Percentiles rank a stretch among this genome's conserved stretches.
Conservation (phyloP, 2,329 filamentous ascomycete species). For the Claviceps maximensis region DNA sequence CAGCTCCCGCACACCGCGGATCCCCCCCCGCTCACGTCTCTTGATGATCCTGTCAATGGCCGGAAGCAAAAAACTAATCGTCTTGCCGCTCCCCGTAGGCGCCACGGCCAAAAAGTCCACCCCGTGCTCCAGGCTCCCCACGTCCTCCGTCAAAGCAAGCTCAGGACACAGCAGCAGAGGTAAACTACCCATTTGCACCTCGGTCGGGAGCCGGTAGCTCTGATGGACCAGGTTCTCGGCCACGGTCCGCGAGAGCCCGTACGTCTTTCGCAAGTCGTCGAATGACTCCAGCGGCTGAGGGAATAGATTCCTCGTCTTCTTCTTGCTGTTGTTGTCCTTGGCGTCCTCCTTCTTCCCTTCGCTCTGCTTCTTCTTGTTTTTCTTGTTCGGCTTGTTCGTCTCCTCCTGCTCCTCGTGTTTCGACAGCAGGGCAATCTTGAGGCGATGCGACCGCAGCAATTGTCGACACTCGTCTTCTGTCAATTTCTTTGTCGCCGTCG, state of each 20-base stretch:
- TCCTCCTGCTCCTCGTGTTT: constrained; percentile 29
- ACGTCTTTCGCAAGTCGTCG: constrained; percentile 53
- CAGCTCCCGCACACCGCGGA: constrained; percentile 31
- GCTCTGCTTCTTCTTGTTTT: constrained; percentile 35
- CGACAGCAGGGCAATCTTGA: constrained; percentile 71
- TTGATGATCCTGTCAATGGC: constrained; percentile 64
- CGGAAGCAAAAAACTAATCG: constrained; percentile 81
- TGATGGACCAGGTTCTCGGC: constrained; percentile 71
- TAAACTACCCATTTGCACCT: constrained; percentile 80
- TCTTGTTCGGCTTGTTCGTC: constrained; percentile 41
- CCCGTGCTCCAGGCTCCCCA: constrained; percentile 20
- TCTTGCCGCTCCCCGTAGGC: constrained; percentile 94
- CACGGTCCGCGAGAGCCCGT: constrained; percentile 60
- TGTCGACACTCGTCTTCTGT: constrained; percentile 60
- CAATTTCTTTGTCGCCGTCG: constrained; percentile 25
- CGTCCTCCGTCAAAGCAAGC: constrained; percentile 30
- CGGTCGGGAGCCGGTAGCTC: constrained; percentile 77
- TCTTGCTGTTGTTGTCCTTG: constrained; percentile 36
- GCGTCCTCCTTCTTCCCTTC: constrained; percentile 25
- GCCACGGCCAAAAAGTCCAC: constrained; percentile 79
- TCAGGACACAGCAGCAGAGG: constrained; percentile 58
- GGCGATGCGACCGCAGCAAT: constrained; percentile 63
- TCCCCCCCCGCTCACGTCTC: constrained; percentile 33
- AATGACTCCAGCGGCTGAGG: constrained; percentile 74
- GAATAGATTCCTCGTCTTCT: constrained; percentile 50